Evolutionary conservation across 192 early-diverging fungal species (phyloP).

Genomic region (Diversispora epigaea): DNA sequence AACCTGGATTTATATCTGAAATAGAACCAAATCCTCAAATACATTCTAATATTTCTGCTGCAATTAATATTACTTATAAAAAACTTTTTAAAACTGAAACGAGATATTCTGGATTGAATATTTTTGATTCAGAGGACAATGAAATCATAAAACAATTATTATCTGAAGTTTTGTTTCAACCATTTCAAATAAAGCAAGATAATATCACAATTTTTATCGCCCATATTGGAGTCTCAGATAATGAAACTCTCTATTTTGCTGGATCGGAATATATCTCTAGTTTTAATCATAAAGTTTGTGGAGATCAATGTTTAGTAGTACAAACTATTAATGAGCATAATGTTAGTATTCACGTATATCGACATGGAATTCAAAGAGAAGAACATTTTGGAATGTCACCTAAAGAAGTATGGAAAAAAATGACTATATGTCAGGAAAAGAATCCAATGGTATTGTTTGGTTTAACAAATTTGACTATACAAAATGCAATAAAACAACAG

Average conservation of each 20-base stretch:
- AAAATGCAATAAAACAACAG: background rate
- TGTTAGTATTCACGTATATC: background rate
- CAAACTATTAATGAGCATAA: conserved; percentile 6
- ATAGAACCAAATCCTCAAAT: background rate
- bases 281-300: background rate
- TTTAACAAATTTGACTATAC: background rate
- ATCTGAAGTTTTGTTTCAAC: background rate
- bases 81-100: conserved; percentile 3
- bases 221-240: background rate
- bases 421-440: background rate
- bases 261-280: conserved; percentile 5
- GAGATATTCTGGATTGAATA: background rate
- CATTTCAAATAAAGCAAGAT: background rate
- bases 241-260: conserved; percentile 2
- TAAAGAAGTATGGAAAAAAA: conserved; percentile 11
- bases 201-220: conserved; percentile 1
- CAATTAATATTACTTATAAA: conserved; percentile 12
- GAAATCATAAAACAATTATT: conserved; percentile 7
- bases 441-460: background rate
- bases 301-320: background rate
- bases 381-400: background rate
- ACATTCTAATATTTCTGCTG: background rate
- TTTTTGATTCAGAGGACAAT: background rate
- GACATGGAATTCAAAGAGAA: background rate
- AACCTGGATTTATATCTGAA: conserved; percentile 10